Conservation (phyloP, 2,329 filamentous ascomycete species). For the Aspergillus sp. region DNA sequence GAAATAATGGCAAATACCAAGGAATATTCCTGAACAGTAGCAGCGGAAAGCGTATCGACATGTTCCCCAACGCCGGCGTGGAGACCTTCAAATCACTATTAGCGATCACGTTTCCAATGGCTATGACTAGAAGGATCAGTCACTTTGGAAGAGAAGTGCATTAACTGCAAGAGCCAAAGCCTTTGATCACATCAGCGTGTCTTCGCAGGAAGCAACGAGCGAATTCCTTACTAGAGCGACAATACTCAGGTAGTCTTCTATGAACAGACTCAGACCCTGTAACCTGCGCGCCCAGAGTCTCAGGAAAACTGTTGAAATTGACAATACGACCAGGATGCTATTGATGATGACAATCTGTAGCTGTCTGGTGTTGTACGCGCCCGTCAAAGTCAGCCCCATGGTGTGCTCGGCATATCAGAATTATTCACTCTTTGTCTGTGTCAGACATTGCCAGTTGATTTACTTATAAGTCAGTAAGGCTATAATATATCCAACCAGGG, state of each 20-base stretch:
- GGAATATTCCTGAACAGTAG: background rate
- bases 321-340: background rate
- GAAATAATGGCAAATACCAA: background rate
- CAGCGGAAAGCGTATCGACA: background rate
- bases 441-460: no score
- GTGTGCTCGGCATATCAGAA: background rate
- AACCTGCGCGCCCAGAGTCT: background rate
- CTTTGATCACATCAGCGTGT: background rate
- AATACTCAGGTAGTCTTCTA: background rate
- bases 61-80: conserved; percentile 4
- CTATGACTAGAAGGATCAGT: no score
- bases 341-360: conserved; percentile 1
- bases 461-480: no score
- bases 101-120: background rate
- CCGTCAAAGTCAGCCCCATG: conserved; percentile 1
- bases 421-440: no score
- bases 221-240: background rate
- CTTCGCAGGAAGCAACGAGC: background rate
- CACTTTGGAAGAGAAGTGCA: conserved; percentile 3
- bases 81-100: background rate
- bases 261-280: background rate
- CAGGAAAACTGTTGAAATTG: background rate
- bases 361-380: conserved; percentile 2
- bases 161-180: background rate
- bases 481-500: no score